Evolutionary conservation across 1,139 yeast genomes (phyloP).

Genomic region (Nakaseomyces delphensis): DNA sequence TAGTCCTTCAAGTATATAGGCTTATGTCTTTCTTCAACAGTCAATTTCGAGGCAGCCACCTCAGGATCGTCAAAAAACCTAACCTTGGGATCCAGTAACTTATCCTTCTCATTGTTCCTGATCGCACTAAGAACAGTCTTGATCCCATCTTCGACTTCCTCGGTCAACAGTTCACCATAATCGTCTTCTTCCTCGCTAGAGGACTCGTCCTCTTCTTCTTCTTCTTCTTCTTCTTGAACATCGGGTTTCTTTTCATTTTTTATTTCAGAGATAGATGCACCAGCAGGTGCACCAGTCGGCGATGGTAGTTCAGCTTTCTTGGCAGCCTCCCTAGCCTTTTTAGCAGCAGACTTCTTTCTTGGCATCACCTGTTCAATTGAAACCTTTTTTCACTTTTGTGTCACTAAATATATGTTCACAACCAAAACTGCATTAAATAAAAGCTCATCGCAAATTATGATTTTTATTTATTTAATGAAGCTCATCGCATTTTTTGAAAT

Average conservation of each 20-base stretch:
- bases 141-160: conserved; percentile 75
- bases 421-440: too few relatives aligned
- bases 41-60: conserved; percentile 29
- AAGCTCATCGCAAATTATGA: conserved; percentile 6
- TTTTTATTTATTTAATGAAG: background rate
- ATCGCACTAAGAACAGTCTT: conserved; percentile 63
- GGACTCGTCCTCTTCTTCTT: conserved; percentile 26
- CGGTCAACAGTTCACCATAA: conserved; percentile 78
- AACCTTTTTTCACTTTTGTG: background rate
- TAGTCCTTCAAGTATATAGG: conserved; percentile 89
- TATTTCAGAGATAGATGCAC: too few relatives aligned
- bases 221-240: conserved; percentile 13
- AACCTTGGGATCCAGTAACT: conserved; percentile 54
- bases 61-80: conserved; percentile 66
- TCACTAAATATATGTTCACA: too few relatives aligned
- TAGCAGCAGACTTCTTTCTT: conserved; percentile 84
- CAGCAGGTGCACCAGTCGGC: too few relatives aligned
- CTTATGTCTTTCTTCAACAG: conserved; percentile 42
- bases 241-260: conserved; percentile 9
- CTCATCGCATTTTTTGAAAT: conserved; percentile 6
- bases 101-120: conserved; percentile 50
- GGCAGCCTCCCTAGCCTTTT: conserved; percentile 54
- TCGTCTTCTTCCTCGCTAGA: conserved; percentile 81
- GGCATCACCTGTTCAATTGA: conserved; percentile 43
- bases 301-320: conserved; percentile 21